A percentile compares a stretch with the other conserved stretches of the same genome.
Evolutionary conservation across 352 stramenopile genomes (phyloP).

Genomic region (Phytophthora boehmeriae): DNA sequence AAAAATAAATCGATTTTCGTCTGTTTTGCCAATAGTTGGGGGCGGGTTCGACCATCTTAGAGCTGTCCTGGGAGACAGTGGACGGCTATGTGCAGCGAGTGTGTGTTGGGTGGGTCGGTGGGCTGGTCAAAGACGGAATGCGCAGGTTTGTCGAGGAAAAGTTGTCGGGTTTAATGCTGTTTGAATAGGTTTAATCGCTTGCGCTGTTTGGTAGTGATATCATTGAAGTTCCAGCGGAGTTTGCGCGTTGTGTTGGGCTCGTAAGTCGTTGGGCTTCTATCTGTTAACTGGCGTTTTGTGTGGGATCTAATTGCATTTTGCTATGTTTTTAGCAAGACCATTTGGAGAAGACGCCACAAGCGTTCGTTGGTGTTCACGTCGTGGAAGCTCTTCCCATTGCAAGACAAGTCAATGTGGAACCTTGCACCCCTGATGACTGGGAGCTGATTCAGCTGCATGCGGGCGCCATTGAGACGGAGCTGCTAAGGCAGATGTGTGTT

Average conservation of each 20-base stretch:
- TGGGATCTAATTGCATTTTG: conserved; percentile 4
- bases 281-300: not conserved
- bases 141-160: conserved; percentile 42
- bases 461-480: conserved; percentile 77
- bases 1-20: not conserved
- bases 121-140: conserved; percentile 53
- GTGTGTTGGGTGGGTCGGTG: conserved; percentile 73
- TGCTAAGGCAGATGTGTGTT: conserved; percentile 88
- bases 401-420: conserved; percentile 82
- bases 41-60: conserved; percentile 62
- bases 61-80: conserved; percentile 79
- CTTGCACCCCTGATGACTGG: conserved; percentile 88
- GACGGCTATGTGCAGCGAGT: conserved; percentile 83
- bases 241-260: conserved; percentile 82
- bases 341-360: conserved; percentile 56
- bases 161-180: not conserved
- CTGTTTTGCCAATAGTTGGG: conserved; percentile 25
- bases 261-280: conserved; percentile 46
- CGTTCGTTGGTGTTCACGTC: conserved; percentile 74
- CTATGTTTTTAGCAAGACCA: conserved; percentile 56
- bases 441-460: conserved; percentile 90
- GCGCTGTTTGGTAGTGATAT: conserved; percentile 49
- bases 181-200: not conserved
- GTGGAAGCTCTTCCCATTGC: conserved; percentile 76
- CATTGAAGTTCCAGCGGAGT: conserved; percentile 85